Percentiles rank a stretch among this genome's conserved stretches.
phyloP scores from a whole-genome alignment of 1,284 basidiomycete genomes.

The Dichomitus squalens region DNA sequence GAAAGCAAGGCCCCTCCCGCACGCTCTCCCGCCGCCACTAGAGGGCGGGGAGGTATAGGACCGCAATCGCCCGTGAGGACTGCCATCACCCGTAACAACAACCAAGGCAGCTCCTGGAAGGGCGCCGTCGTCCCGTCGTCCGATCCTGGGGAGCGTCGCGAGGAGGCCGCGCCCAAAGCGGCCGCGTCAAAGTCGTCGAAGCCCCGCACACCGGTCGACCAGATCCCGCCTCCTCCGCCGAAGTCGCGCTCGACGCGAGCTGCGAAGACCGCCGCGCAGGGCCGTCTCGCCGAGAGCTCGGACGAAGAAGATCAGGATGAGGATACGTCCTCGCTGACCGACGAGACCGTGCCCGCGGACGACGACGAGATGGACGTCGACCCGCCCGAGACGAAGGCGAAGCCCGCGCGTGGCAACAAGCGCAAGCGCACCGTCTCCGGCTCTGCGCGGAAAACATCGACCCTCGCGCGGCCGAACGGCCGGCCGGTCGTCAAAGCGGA shows the following conservation, averaged over 20 bases:
- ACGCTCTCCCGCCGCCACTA: neutral
- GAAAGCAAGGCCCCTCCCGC: constrained; percentile 1
- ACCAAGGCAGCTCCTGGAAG: constrained; percentile 11
- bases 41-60: neutral
- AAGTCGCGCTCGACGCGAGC: constrained; percentile 11
- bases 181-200: constrained; percentile 8
- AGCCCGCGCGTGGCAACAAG: constrained; percentile 38
- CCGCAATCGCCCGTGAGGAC: constrained; percentile 2
- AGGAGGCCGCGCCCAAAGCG: constrained; percentile 4
- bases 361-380: constrained; percentile 40
- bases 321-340: constrained; percentile 26
- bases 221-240: neutral
- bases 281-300: constrained; percentile 14
- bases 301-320: constrained; percentile 24
- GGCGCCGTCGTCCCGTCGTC: constrained; percentile 23
- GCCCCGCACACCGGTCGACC: constrained; percentile 12
- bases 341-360: constrained; percentile 49
- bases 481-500: constrained; percentile 32
- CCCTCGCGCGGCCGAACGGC: constrained; percentile 18
- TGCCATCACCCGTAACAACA: neutral
- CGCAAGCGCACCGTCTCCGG: constrained; percentile 47
- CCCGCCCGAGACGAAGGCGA: constrained; percentile 11
- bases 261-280: constrained; percentile 18
- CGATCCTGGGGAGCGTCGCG: constrained; percentile 19
- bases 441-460: constrained; percentile 20